Evolutionary conservation across 2,329 filamentous ascomycete genomes (phyloP).

Genomic region (Fusarium scirpi): DNA sequence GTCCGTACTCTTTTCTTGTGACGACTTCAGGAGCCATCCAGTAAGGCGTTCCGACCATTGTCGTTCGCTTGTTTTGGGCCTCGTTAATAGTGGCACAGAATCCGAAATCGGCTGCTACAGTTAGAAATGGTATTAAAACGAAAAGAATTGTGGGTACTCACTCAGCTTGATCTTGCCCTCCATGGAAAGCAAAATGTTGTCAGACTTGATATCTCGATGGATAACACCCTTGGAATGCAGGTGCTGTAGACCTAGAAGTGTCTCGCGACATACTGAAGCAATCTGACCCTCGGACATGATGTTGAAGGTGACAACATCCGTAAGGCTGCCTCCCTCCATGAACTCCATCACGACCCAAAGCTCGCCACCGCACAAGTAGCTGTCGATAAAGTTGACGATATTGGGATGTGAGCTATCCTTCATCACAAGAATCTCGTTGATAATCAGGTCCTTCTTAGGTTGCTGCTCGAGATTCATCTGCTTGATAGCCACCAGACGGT

Average conservation of each 20-base stretch:
- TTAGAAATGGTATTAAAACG: conserved; percentile 52
- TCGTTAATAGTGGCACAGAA: conserved; percentile 99
- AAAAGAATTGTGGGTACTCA: conserved; percentile 61
- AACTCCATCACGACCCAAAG: conserved; percentile 99
- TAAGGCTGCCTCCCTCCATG: conserved; percentile 98
- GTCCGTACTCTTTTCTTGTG: conserved; percentile 95
- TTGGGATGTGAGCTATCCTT: conserved; percentile 98
- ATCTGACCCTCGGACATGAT: conserved; percentile 99
- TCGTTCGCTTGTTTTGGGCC: conserved; percentile 95
- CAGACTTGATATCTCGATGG: conserved; percentile 98
- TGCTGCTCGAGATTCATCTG: conserved; percentile 99
- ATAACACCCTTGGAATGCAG: conserved; percentile 98
- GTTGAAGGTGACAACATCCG: conserved; percentile 98
- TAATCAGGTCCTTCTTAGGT: conserved; percentile 98
- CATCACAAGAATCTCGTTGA: conserved; percentile 99
- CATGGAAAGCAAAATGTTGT: conserved; percentile 94
- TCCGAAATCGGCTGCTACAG: conserved; percentile 86
- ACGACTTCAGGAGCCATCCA: conserved; percentile 99
- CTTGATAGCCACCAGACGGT: conserved; percentile 95
- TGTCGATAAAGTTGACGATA: conserved; percentile 99
- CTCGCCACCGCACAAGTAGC: conserved; percentile 88
- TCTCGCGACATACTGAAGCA: conserved; percentile 94
- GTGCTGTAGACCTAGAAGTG: conserved; percentile 90
- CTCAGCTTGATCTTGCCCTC: conserved; percentile 98
- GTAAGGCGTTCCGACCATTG: conserved; percentile 98